Conservation (phyloP, 768 basidiomycete genomes). For the Mycena capillaripes region DNA sequence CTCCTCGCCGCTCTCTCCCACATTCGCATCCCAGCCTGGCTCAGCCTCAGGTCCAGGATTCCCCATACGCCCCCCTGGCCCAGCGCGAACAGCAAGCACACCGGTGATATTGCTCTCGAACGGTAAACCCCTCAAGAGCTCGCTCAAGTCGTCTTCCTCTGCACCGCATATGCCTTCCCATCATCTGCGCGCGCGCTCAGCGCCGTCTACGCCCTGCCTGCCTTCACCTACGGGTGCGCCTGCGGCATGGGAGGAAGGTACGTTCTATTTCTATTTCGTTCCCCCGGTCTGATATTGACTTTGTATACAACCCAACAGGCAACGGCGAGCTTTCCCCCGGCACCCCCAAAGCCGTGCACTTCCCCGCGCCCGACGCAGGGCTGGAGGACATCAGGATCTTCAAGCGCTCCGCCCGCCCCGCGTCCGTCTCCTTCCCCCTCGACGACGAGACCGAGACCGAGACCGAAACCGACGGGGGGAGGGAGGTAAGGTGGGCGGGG, state of each 20-base stretch:
- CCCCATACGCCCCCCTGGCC: constrained; percentile 50
- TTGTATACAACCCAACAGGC: too few species aligned
- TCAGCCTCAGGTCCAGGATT: neutral
- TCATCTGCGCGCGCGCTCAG: constrained; percentile 8
- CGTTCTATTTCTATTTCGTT: too few species aligned
- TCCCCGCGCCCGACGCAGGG: constrained; percentile 74
- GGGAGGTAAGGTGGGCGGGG: neutral
- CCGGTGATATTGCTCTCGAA: constrained; percentile 61
- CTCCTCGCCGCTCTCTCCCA: constrained; percentile 20
- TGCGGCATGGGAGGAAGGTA: neutral
- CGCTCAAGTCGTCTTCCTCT: constrained; percentile 6
- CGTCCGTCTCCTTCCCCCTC: constrained; percentile 54
- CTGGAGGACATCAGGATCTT: constrained; percentile 75
- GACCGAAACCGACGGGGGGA: constrained; percentile 39
- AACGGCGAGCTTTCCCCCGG: too few species aligned
- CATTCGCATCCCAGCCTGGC: neutral
- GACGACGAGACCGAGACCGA: constrained; percentile 60
- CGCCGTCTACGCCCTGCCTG: constrained; percentile 12
- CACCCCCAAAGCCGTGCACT: constrained; percentile 89
- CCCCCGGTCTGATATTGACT: too few species aligned
- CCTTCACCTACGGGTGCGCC: neutral
- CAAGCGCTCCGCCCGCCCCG: constrained; percentile 78
- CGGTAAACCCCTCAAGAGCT: constrained; percentile 30
- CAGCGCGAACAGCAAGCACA: constrained; percentile 40
- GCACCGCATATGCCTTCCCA: constrained; percentile 14